A percentile compares a stretch with the other conserved stretches of the same genome.
These are phyloP conservation scores for Litchi chinensis DNA, from an alignment of 345 rosid genomes.

Conservation along the genomic window DNA sequence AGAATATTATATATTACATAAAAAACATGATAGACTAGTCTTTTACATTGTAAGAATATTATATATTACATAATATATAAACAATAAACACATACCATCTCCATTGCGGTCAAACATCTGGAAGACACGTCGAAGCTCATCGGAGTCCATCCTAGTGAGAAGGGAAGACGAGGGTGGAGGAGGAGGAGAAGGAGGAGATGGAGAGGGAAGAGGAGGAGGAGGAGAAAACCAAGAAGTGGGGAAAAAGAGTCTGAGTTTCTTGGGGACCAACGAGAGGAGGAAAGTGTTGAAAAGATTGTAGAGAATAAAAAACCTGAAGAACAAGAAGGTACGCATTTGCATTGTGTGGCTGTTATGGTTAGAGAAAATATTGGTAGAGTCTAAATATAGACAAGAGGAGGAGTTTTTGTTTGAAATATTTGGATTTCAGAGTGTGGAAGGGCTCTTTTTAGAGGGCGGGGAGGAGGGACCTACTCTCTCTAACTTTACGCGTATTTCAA, in stretches of 20 bases:
- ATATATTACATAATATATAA: too few species aligned
- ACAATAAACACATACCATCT: constrained; percentile 41
- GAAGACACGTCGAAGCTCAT: constrained; percentile 70
- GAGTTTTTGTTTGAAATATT: neutral
- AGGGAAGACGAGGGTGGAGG: neutral
- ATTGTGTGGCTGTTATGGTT: neutral
- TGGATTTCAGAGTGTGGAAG: too few species aligned
- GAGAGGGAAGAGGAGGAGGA: neutral
- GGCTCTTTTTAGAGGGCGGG: neutral
- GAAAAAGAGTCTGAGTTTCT: constrained; percentile 50
- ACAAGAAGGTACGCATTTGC: constrained; percentile 37
- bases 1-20: too few species aligned
- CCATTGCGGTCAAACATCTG: constrained; percentile 82
- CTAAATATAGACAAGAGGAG: constrained; percentile 1
- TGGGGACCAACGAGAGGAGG: constrained; percentile 51
- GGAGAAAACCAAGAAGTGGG: constrained; percentile 38
- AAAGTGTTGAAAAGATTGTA: constrained; percentile 47
- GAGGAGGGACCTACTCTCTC: neutral
- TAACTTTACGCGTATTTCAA: neutral
- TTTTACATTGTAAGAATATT: too few species aligned
- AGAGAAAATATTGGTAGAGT: constrained; percentile 15
- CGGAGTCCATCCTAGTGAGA: constrained; percentile 39
- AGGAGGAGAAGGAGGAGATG: neutral
- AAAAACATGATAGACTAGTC: too few species aligned
- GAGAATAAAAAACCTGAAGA: constrained; percentile 46